A percentile compares a stretch with the other conserved stretches of the same genome.
phyloP scores from a whole-genome alignment of 495 filamentous ascomycete genomes.

The Cercophora sp. region DNA sequence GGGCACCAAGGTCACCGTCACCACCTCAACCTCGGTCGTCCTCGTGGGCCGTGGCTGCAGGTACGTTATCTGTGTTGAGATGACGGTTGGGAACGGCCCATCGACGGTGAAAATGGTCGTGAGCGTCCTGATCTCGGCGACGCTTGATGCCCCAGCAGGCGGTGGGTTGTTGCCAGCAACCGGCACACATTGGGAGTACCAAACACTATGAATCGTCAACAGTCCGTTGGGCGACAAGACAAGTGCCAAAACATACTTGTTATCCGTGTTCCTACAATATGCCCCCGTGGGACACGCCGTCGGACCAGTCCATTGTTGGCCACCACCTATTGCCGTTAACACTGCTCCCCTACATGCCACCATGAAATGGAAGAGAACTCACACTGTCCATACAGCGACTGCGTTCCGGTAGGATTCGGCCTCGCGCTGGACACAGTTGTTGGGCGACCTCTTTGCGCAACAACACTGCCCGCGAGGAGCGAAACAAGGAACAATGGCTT shows the following conservation, averaged over 20 bases:
- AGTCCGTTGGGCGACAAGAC: neutral
- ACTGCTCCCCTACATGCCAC: neutral
- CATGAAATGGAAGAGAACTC: neutral
- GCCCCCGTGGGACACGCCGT: conserved; percentile 16
- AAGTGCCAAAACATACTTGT: conserved; percentile 14
- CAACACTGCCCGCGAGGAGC: conserved; percentile 8
- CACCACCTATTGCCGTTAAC: conserved; percentile 13
- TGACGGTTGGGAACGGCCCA: conserved; percentile 19
- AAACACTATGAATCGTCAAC: conserved; percentile 8
- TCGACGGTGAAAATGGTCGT: conserved; percentile 22
- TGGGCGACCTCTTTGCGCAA: conserved; percentile 10
- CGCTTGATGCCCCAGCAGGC: neutral
- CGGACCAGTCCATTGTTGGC: conserved; percentile 16
- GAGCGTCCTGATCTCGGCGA: conserved; percentile 13
- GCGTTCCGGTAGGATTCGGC: conserved; percentile 1
- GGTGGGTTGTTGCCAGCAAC: conserved; percentile 1
- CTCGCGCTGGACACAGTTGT: neutral
- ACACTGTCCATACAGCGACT: conserved; percentile 23
- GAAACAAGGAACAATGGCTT: conserved; percentile 6
- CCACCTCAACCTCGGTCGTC: conserved; percentile 4
- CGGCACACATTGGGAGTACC: conserved; percentile 25
- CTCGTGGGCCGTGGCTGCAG: conserved; percentile 13
- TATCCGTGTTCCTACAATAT: conserved; percentile 16
- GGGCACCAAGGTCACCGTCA: conserved; percentile 22
- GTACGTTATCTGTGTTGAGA: conserved; percentile 23